A percentile compares a stretch with the other conserved stretches of the same genome.
These are phyloP conservation scores for Arachis monticola DNA, from an alignment of 331 rosid genomes.

Conservation along the genomic window DNA sequence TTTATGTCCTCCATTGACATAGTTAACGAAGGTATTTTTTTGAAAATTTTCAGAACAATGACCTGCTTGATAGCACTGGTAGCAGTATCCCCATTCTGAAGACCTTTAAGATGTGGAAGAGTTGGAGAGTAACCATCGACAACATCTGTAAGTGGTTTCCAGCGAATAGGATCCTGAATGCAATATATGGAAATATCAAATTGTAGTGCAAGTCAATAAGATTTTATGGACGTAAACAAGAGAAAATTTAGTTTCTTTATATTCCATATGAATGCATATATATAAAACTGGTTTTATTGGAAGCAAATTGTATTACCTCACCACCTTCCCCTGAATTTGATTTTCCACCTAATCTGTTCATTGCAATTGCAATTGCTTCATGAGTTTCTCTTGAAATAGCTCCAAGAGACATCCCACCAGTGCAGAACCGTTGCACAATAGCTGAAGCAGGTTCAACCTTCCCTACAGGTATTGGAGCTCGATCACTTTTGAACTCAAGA, in stretches of 20 bases:
- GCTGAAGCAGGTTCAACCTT: slow-evolving; percentile 95
- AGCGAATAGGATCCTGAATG: slow-evolving; percentile 94
- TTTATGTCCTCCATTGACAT: slow-evolving; percentile 9
- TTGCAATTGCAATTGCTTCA: slow-evolving; percentile 98
- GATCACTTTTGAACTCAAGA: slow-evolving; percentile 90
- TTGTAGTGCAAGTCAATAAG: slow-evolving; percentile 17
- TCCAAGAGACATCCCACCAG: slow-evolving; percentile 99
- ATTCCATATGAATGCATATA: slow-evolving; percentile 4
- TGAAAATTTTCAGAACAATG: slow-evolving; percentile 39
- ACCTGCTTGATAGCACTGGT: slow-evolving; percentile 99
- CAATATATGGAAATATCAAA: slow-evolving; percentile 28
- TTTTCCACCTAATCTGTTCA: slow-evolving; percentile 98
- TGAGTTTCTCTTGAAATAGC: slow-evolving; percentile 99
- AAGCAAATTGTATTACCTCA: slow-evolving; percentile 64
- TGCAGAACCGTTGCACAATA: slow-evolving; percentile 93
- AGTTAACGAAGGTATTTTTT: slow-evolving; percentile 24
- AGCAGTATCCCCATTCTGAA: slow-evolving; percentile 99
- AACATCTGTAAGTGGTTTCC: slow-evolving; percentile 96
- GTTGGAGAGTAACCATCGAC: slow-evolving; percentile 99
- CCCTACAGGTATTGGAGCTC: slow-evolving; percentile 90
- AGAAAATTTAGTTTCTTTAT: not conserved
- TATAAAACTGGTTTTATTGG: slow-evolving; percentile 20
- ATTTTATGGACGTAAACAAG: slow-evolving; percentile 1
- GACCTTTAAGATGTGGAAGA: slow-evolving; percentile 99
- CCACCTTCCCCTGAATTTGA: slow-evolving; percentile 99